A percentile compares a stretch with the other conserved stretches of the same genome.
These are phyloP conservation scores for Pichia exigua DNA, from an alignment of 805 yeast species.

Conservation along the genomic window DNA sequence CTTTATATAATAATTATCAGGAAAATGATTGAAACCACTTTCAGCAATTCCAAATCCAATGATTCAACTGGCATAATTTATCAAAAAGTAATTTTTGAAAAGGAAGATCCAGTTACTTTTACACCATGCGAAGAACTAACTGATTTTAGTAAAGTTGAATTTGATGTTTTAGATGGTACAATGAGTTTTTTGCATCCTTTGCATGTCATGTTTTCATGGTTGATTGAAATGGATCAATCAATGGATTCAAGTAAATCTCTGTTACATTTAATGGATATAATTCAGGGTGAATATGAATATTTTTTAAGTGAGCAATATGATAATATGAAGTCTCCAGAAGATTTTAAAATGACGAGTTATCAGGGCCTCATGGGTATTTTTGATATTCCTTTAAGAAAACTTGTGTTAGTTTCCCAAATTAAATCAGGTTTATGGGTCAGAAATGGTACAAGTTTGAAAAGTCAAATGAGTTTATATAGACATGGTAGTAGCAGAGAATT, in stretches of 20 bases:
- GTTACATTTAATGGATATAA: constrained; percentile 11
- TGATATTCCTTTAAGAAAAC: constrained; percentile 70
- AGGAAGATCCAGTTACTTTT: constrained; percentile 19
- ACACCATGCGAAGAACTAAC: constrained; percentile 17
- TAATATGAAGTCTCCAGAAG: neutral
- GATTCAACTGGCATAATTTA: constrained; percentile 3
- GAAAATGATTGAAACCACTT: constrained; percentile 12
- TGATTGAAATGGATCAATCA: constrained; percentile 45
- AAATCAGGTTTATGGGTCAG: constrained; percentile 91
- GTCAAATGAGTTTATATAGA: constrained; percentile 73
- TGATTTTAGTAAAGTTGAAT: constrained; percentile 25
- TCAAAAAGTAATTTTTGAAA: constrained; percentile 14
- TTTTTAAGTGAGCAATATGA: constrained; percentile 6
- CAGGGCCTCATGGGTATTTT: constrained; percentile 33
- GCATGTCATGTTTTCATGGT: constrained; percentile 65
- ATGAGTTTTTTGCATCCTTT: constrained; percentile 76
- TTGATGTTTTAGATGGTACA: constrained; percentile 36
- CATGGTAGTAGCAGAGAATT: constrained; percentile 73
- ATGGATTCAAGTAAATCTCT: constrained; percentile 13
- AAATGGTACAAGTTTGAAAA: constrained; percentile 75
- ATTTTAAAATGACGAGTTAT: constrained; percentile 2
- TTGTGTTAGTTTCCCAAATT: constrained; percentile 75
- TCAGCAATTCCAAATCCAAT: constrained; percentile 8
- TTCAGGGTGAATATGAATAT: constrained; percentile 16
- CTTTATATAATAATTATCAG: constrained; percentile 11